Percentiles rank a stretch among this genome's conserved stretches.
These are phyloP conservation scores for Xanthoparmelia taractica DNA, from an alignment of 495 filamentous ascomycete species.

Conservation along the genomic window DNA sequence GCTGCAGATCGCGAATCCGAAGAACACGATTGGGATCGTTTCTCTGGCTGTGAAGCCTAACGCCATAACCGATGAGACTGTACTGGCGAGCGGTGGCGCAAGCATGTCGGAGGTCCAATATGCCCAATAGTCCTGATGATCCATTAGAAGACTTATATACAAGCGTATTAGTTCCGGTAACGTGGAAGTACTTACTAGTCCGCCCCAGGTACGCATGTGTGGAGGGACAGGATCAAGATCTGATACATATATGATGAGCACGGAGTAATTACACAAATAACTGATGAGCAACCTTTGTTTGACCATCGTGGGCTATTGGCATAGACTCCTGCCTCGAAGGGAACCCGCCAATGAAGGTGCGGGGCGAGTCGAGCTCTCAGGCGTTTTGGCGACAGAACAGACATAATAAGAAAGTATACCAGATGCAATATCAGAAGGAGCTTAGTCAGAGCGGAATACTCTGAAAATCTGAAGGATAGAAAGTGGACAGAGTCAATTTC, in stretches of 20 bases:
- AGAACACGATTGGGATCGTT: slow-evolving; percentile 41
- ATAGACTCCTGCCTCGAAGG: slow-evolving; percentile 36
- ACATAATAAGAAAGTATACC: slow-evolving; percentile 25
- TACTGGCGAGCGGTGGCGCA: slow-evolving; percentile 24
- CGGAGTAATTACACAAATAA: not conserved
- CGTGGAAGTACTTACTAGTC: slow-evolving; percentile 11
- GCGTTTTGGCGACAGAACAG: slow-evolving; percentile 31
- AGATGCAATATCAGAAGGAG: not conserved
- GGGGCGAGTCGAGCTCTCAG: slow-evolving; percentile 32
- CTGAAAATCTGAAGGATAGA: not conserved
- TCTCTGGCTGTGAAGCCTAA: slow-evolving; percentile 43
- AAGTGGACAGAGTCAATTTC: not conserved
- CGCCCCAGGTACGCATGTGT: slow-evolving; percentile 39
- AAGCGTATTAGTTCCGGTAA: not conserved
- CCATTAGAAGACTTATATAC: not conserved
- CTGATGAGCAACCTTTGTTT: slow-evolving; percentile 32
- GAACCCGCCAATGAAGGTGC: slow-evolving; percentile 33
- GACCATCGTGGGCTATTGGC: slow-evolving; percentile 35
- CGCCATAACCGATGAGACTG: slow-evolving; percentile 36
- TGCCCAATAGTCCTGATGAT: slow-evolving; percentile 19
- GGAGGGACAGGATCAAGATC: slow-evolving; percentile 43
- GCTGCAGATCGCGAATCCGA: slow-evolving; percentile 39
- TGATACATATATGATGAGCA: slow-evolving; percentile 15
- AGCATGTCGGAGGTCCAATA: slow-evolving; percentile 31
- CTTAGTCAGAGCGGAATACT: not conserved